Evolutionary conservation across 345 rosid species (phyloP).

Genomic region (Orychophragmus violaceus): DNA sequence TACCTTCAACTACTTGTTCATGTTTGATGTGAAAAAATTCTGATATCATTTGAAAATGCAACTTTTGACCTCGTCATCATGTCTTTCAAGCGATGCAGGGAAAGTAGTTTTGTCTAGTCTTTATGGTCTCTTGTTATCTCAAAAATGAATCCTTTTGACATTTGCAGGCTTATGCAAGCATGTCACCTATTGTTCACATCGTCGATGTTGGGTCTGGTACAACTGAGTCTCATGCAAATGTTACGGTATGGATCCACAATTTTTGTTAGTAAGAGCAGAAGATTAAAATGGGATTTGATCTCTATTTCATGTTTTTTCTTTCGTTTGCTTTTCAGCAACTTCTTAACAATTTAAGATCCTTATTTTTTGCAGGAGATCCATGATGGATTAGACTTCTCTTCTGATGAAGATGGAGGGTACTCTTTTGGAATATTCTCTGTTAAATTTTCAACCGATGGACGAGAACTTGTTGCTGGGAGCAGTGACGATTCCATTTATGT

Average conservation of each 20-base stretch:
- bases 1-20: constrained; percentile 6
- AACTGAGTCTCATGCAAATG: constrained; percentile 63
- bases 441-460: constrained; percentile 84
- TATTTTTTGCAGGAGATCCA: constrained; percentile 67
- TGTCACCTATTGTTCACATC: constrained; percentile 82
- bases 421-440: constrained; percentile 86
- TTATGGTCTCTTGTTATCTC: neutral
- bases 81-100: too few relatives aligned
- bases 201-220: constrained; percentile 52
- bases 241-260: constrained; percentile 48
- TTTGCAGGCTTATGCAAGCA: constrained; percentile 86
- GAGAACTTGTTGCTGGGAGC: constrained; percentile 88
- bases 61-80: neutral
- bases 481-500: constrained; percentile 74
- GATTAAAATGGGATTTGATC: neutral
- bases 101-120: neutral
- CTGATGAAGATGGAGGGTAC: constrained; percentile 43
- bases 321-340: neutral
- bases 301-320: neutral
- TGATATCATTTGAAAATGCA: neutral
- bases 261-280: neutral
- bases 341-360: constrained; percentile 1
- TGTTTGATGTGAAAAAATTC: neutral
- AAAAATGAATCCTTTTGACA: neutral
- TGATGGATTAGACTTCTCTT: constrained; percentile 78